These are phyloP conservation scores for Fragilaria crotonensis DNA, from an alignment of 108 stramenopile genomes.

Conservation along the genomic window DNA sequence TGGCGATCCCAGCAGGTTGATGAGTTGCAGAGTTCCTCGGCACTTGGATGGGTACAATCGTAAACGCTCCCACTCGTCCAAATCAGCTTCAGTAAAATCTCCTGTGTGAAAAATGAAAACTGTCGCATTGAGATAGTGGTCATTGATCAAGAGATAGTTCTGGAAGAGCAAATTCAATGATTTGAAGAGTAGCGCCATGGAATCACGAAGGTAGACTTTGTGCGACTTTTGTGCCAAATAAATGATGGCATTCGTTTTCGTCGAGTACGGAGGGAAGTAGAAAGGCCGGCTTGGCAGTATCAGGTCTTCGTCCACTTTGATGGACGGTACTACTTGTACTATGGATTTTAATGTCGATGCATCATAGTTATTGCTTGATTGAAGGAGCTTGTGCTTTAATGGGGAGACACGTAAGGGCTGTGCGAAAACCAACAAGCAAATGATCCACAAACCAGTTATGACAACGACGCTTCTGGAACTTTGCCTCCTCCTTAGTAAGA, in stretches of 20 bases:
- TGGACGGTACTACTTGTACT: too few relatives aligned
- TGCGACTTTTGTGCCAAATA: slow-evolving; percentile 51
- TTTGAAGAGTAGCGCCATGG: slow-evolving; percentile 23
- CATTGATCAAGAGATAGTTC: slow-evolving; percentile 44
- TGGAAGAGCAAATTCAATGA: slow-evolving; percentile 40
- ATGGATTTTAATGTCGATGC: too few relatives aligned
- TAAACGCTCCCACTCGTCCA: slow-evolving; percentile 3
- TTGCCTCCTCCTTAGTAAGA: too few relatives aligned
- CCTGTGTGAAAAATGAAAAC: slow-evolving; percentile 46
- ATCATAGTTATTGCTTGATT: too few relatives aligned
- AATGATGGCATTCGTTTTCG: slow-evolving; percentile 30
- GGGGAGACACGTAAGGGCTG: too few relatives aligned
- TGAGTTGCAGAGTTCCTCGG: background rate
- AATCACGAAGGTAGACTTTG: slow-evolving; percentile 33
- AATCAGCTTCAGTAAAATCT: slow-evolving; percentile 29
- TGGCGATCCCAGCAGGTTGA: background rate
- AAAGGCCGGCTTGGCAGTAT: too few relatives aligned
- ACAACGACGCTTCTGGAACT: too few relatives aligned
- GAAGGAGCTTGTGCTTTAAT: too few relatives aligned
- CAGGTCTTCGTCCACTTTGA: too few relatives aligned
- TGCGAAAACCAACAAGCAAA: too few relatives aligned
- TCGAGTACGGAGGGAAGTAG: background rate
- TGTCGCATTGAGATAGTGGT: slow-evolving; percentile 28
- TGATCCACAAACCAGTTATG: too few relatives aligned
- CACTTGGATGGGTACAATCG: background rate